Evolutionary conservation across 306 rosid species (phyloP), one percentile per base, ranked within the genome.

Genomic region (Begonia fuchsioides): DNA sequence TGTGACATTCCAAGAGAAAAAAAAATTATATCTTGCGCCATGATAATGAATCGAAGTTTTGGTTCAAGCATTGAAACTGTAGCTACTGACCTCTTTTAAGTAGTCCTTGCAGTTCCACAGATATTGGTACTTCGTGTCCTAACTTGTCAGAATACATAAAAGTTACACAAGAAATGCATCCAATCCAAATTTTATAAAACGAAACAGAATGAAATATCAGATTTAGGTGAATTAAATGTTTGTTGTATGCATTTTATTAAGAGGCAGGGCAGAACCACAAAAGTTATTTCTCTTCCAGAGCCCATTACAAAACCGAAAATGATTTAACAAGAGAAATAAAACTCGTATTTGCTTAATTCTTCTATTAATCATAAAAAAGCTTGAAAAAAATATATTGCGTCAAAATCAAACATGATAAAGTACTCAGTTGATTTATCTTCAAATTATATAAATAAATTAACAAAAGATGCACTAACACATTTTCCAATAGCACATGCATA

Each of bases 81-180:
- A 40, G 54, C n/a, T 46, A 45, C 78, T 19, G 56, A 90, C 98
- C 95, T 75, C 44, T 62, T 63, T 56, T 56, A 90, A 58, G 63
- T 79, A 73, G 26, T 75, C 84, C 78, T 77, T 81, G 80, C 95
- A 85, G 82, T 85, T 85, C 95, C 95, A 90, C 51, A 90, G 69
- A 74, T 79, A 90, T 54, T 79, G 92, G 81, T 81, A 90, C 81
- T 85, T 90, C 11, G 54, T 71, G 65, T 85, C 98, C 98, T 81
- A 73, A 82, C 84, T 85, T 85, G 69, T 76, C 80, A 75, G 63
- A 73, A 79, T 41, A 64, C 55, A 72, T 55, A 73, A 56, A 74
- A 26, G 35, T 26, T 26, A 26, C 35, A 26, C 35, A 4, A 26
- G 35, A 26, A 35, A 40, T 41, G 73, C 78, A 78, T 78, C 69